Percentiles rank a stretch among this genome's conserved stretches.
These are phyloP conservation scores for Botryotinia globosa DNA, from an alignment of 2,329 filamentous ascomycete genomes.

Conservation along the genomic window DNA sequence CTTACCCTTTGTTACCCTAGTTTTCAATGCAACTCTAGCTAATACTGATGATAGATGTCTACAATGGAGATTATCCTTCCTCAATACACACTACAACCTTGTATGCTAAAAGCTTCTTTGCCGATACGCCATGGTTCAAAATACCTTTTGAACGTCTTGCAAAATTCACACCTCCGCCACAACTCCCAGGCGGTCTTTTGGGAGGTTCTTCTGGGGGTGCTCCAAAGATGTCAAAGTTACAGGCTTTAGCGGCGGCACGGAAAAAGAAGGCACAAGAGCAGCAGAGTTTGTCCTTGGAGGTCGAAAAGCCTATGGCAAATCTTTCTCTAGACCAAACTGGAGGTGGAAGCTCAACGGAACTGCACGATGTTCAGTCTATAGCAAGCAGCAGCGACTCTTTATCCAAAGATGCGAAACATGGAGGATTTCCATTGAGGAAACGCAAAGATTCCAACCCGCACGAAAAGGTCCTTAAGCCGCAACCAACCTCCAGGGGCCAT, in stretches of 20 bases:
- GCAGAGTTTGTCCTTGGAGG: slow-evolving; percentile 32
- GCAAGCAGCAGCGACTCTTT: background rate
- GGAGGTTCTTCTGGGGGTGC: slow-evolving; percentile 66
- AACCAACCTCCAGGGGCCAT: slow-evolving; percentile 14
- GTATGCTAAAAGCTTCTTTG: slow-evolving; percentile 64
- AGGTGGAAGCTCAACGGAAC: background rate
- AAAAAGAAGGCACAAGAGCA: slow-evolving; percentile 77
- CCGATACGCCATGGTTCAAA: slow-evolving; percentile 81
- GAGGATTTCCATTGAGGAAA: slow-evolving; percentile 37
- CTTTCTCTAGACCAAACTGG: slow-evolving; percentile 23
- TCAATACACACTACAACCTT: slow-evolving; percentile 36
- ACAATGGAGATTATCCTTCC: slow-evolving; percentile 11
- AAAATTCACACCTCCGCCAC: slow-evolving; percentile 59
- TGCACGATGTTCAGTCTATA: background rate
- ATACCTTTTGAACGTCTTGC: slow-evolving; percentile 65
- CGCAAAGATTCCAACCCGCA: slow-evolving; percentile 38
- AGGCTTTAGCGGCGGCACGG: slow-evolving; percentile 80
- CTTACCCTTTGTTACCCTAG: slow-evolving; percentile 14
- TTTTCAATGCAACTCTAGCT: background rate
- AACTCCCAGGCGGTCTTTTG: slow-evolving; percentile 65
- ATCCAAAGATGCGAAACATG: slow-evolving; percentile 18
- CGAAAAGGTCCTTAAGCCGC: slow-evolving; percentile 31
- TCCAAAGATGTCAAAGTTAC: slow-evolving; percentile 84
- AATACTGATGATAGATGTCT: slow-evolving; percentile 11
- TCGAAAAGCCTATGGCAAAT: slow-evolving; percentile 34